Evolutionary conservation across 2,329 filamentous ascomycete species (phyloP).

Genomic region (Alternaria sp.): DNA sequence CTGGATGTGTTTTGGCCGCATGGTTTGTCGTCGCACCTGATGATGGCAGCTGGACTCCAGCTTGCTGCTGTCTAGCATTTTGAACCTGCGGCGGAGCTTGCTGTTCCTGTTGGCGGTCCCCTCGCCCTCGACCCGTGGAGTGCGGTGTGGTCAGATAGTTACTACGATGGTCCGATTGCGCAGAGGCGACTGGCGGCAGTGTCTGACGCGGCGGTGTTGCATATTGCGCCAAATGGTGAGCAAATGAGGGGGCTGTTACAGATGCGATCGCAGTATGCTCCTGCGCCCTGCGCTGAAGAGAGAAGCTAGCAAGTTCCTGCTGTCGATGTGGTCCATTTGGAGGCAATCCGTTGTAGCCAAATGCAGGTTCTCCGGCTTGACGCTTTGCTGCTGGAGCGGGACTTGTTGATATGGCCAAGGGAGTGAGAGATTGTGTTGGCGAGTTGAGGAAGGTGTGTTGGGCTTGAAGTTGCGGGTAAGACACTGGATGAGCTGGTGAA

Average conservation of each 20-base stretch:
- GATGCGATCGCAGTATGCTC: neutral
- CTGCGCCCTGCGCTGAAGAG: neutral
- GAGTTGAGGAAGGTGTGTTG: neutral
- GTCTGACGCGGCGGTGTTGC: too few species aligned
- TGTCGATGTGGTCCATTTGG: neutral
- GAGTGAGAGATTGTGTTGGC: fast-evolving
- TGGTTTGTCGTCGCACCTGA: neutral
- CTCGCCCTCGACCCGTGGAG: neutral
- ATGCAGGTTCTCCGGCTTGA: neutral
- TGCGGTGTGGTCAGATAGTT: too few species aligned
- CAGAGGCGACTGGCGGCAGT: neutral
- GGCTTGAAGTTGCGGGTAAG: neutral
- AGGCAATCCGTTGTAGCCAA: neutral
- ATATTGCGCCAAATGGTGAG: neutral
- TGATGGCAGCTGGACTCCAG: neutral
- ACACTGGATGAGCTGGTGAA: neutral
- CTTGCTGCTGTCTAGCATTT: neutral
- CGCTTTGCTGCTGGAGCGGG: neutral
- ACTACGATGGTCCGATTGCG: too few species aligned
- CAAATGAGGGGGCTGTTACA: neutral
- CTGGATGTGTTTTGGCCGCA: neutral
- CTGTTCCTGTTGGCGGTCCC: neutral
- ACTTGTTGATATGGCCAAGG: neutral
- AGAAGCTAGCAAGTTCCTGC: too few species aligned
- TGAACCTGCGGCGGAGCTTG: neutral